Percentiles rank a stretch among this genome's conserved stretches.
These are phyloP conservation scores for Didymosphaeria variabile DNA, from an alignment of 2,329 filamentous ascomycete genomes.

Conservation along the genomic window DNA sequence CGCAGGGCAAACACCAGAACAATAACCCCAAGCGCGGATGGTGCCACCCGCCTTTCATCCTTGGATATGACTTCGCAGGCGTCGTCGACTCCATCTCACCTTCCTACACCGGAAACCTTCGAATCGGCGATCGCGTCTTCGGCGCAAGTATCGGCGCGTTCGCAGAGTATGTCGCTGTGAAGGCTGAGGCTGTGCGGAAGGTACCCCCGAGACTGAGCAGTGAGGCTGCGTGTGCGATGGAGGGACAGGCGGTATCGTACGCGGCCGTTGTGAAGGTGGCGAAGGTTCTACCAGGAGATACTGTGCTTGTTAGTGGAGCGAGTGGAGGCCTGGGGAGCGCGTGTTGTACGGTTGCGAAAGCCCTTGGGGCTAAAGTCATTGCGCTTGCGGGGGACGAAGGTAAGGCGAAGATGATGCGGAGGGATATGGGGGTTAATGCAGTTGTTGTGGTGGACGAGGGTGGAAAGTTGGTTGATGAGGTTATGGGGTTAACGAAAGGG, in stretches of 20 bases:
- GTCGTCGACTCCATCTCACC: conserved; percentile 54
- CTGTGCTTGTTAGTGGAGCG: conserved; percentile 64
- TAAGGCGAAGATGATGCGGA: conserved; percentile 55
- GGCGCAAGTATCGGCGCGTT: conserved; percentile 63
- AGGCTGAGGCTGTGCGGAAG: conserved; percentile 50
- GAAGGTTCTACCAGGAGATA: conserved; percentile 56
- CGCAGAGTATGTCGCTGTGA: conserved; percentile 60
- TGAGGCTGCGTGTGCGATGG: conserved; percentile 62
- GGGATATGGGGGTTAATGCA: conserved; percentile 48
- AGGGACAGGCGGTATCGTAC: conserved; percentile 63
- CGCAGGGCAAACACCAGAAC: conserved; percentile 67
- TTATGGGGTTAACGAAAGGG: conserved; percentile 59
- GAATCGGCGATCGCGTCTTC: conserved; percentile 63
- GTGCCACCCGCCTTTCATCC: conserved; percentile 62
- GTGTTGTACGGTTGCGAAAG: conserved; percentile 65
- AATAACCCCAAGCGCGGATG: conserved; percentile 53
- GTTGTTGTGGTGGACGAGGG: conserved; percentile 55
- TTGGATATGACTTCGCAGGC: conserved; percentile 70
- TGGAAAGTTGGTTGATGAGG: conserved; percentile 60
- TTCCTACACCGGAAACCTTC: conserved; percentile 39
- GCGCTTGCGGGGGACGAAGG: conserved; percentile 59
- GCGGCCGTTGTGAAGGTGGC: conserved; percentile 58
- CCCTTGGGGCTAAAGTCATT: conserved; percentile 62
- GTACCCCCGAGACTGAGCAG: conserved; percentile 59
- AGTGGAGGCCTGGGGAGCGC: conserved; percentile 65